Conservation (phyloP, 179 eudicot genomes). For the Beta corolliflora region DNA sequence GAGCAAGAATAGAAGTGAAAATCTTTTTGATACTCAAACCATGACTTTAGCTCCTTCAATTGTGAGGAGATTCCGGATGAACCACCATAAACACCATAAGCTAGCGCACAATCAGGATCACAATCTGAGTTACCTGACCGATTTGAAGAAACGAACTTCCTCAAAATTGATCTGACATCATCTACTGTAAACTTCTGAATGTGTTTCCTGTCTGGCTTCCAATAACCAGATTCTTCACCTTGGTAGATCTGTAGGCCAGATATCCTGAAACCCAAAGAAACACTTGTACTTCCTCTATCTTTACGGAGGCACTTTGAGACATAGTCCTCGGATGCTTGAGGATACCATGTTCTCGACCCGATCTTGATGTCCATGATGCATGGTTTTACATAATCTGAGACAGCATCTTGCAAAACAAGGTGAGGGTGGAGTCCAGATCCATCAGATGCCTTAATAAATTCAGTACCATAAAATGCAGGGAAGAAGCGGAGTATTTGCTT, state of each 20-base stretch:
- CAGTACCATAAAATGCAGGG: slow-evolving; percentile 72
- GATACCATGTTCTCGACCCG: slow-evolving; percentile 89
- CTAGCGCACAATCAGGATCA: slow-evolving; percentile 57
- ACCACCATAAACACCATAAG: slow-evolving; percentile 60
- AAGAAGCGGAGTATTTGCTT: slow-evolving; percentile 59
- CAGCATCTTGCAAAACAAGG: slow-evolving; percentile 62
- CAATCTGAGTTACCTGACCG: slow-evolving; percentile 14
- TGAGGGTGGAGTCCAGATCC: slow-evolving; percentile 76
- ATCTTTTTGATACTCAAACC: slow-evolving; percentile 87
- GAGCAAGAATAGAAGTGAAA: slow-evolving; percentile 69
- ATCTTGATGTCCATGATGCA: slow-evolving; percentile 74
- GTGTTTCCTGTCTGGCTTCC: slow-evolving; percentile 53
- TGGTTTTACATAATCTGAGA: slow-evolving; percentile 44
- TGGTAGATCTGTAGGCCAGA: slow-evolving; percentile 58
- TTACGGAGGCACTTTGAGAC: slow-evolving; percentile 58
- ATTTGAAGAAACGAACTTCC: slow-evolving; percentile 65
- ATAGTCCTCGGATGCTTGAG: slow-evolving; percentile 64
- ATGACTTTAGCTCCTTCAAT: slow-evolving; percentile 69
- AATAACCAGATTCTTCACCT: slow-evolving; percentile 52
- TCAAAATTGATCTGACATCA: slow-evolving; percentile 54
- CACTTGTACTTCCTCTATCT: slow-evolving; percentile 58
- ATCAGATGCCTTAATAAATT: slow-evolving; percentile 65
- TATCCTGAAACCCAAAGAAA: slow-evolving; percentile 65
- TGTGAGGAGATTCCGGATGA: slow-evolving; percentile 62
- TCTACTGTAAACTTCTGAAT: slow-evolving; percentile 37